Conservation (phyloP, 2,329 filamentous ascomycete species). For the Conoideocrella luteorostrata region DNA sequence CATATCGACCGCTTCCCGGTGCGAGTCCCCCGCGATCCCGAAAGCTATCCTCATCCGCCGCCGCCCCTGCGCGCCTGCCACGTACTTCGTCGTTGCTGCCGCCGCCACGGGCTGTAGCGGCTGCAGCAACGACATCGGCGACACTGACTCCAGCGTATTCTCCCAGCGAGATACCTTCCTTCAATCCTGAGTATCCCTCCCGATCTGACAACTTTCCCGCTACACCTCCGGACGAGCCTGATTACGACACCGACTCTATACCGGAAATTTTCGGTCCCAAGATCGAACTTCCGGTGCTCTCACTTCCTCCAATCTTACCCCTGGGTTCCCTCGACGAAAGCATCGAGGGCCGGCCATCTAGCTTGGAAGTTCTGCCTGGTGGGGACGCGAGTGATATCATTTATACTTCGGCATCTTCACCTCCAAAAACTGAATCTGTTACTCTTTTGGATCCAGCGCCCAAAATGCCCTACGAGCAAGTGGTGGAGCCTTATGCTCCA, state of each 20-base stretch:
- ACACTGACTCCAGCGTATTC: constrained; percentile 6
- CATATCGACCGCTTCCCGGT: not conserved
- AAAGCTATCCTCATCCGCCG: constrained; percentile 21
- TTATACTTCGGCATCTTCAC: constrained; percentile 14
- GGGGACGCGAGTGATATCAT: constrained; percentile 10
- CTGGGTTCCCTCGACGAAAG: constrained; percentile 17
- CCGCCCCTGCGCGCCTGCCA: constrained; percentile 27
- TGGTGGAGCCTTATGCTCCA: constrained; percentile 20
- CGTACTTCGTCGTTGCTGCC: constrained; percentile 40
- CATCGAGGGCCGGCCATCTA: constrained; percentile 4
- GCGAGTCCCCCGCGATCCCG: constrained; percentile 14
- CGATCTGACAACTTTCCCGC: not conserved
- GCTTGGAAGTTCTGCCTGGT: constrained; percentile 8
- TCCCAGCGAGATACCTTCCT: constrained; percentile 3
- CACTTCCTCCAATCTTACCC: constrained; percentile 19
- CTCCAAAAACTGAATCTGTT: constrained; percentile 2
- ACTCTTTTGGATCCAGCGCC: constrained; percentile 8
- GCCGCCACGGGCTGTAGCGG: constrained; percentile 20
- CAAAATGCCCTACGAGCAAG: constrained; percentile 26
- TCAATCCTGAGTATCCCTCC: not conserved
- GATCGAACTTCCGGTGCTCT: constrained; percentile 5
- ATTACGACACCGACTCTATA: not conserved
- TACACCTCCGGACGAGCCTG: constrained; percentile 8
- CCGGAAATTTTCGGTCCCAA: not conserved
- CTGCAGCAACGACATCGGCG: constrained; percentile 12